phyloP scores from a whole-genome alignment of 2,329 filamentous ascomycete genomes.

The Curvularia sp. region DNA sequence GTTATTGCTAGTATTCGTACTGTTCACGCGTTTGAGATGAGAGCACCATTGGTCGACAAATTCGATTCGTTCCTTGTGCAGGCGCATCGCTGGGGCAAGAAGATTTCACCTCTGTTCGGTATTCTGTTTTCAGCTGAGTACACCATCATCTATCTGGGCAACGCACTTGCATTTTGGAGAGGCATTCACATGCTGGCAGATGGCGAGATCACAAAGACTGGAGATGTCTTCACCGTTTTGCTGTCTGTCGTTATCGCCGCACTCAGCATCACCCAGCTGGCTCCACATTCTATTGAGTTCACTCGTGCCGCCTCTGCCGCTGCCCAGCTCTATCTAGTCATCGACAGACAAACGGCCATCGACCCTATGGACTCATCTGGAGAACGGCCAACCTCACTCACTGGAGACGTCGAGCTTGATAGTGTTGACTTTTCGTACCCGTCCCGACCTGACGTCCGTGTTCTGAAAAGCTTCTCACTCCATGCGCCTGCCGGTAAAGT shows the following conservation, averaged over 20 bases:
- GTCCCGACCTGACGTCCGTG: constrained; percentile 77
- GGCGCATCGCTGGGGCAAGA: constrained; percentile 60
- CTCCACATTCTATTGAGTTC: constrained; percentile 22
- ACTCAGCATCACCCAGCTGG: constrained; percentile 48
- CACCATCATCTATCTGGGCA: constrained; percentile 70
- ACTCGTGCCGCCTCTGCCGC: constrained; percentile 25
- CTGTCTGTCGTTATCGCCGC: constrained; percentile 89
- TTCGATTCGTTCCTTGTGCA: constrained; percentile 61
- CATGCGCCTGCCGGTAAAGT: constrained; percentile 62
- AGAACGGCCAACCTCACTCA: constrained; percentile 10
- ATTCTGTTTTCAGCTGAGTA: constrained; percentile 67
- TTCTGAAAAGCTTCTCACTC: constrained; percentile 66
- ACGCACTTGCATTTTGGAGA: constrained; percentile 71
- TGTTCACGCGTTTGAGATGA: constrained; percentile 68
- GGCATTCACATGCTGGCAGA: constrained; percentile 52
- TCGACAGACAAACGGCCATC: constrained; percentile 19
- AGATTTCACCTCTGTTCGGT: constrained; percentile 64
- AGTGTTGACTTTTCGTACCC: constrained; percentile 92
- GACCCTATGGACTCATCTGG: constrained; percentile 22
- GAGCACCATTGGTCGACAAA: constrained; percentile 62
- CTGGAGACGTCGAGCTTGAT: constrained; percentile 69
- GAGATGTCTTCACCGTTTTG: constrained; percentile 75
- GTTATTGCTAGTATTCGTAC: constrained; percentile 22
- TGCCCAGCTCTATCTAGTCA: constrained; percentile 21
- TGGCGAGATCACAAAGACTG: constrained; percentile 57